Percentiles rank a stretch among this genome's conserved stretches.
Evolutionary conservation across 306 rosid species (phyloP).

Genomic region (Malus fusca): DNA sequence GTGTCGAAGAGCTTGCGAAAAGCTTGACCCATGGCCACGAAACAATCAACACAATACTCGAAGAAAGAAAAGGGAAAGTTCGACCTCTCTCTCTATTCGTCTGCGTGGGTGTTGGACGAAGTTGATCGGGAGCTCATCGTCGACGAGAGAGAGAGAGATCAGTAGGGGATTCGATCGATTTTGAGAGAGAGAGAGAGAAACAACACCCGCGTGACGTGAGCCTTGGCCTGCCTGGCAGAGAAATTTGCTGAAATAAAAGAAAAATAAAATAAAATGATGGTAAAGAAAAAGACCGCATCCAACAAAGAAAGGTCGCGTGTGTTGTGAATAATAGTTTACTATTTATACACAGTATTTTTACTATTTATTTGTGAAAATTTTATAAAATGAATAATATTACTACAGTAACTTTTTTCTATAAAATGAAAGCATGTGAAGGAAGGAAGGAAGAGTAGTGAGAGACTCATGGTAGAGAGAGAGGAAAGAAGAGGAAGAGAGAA

Average conservation of each 20-base stretch:
- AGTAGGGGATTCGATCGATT: not conserved
- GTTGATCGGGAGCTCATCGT: not conserved
- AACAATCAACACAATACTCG: not conserved
- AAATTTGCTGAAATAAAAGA: not conserved
- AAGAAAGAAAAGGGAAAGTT: not conserved
- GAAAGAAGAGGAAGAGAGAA: no score
- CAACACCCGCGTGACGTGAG: not conserved
- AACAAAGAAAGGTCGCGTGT: not conserved
- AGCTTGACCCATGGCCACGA: constrained; percentile 44
- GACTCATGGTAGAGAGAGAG: not conserved
- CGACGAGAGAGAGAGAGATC: not conserved
- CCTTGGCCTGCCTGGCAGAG: not conserved
- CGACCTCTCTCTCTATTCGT: not conserved
- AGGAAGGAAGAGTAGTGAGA: no score
- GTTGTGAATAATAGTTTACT: no score
- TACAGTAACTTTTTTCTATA: no score
- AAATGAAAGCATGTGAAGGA: no score
- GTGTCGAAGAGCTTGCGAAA: constrained; percentile 60
- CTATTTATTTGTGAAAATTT: no score
- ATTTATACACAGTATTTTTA: no score
- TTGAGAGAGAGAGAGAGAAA: not conserved
- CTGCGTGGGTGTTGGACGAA: not conserved
- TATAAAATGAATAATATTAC: no score
- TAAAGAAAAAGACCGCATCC: not conserved
- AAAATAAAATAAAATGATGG: not conserved